A percentile compares a stretch with the other conserved stretches of the same genome.
Conservation (phyloP, 306 rosid species). For the Heteromeles arbutifolia region DNA sequence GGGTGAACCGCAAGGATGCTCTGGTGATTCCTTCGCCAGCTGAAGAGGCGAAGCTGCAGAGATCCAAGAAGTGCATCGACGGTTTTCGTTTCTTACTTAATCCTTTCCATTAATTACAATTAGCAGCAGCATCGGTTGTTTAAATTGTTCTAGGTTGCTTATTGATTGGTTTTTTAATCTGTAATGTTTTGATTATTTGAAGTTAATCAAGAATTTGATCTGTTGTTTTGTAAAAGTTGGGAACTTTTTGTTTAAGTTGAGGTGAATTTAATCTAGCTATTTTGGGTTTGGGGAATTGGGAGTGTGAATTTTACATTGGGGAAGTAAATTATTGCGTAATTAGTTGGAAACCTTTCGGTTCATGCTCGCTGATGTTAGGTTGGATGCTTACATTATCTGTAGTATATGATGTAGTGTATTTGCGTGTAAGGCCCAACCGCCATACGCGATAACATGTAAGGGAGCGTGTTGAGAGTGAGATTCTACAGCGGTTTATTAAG, state of each 20-base stretch:
- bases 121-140: not conserved
- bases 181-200: not conserved
- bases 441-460: too few relatives aligned
- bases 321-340: too few relatives aligned
- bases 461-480: too few relatives aligned
- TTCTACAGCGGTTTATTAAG: too few relatives aligned
- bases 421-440: too few relatives aligned
- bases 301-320: too few relatives aligned
- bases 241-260: not conserved
- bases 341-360: too few relatives aligned
- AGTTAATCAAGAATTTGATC: not conserved
- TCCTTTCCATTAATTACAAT: too few relatives aligned
- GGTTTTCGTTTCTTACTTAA: constrained; percentile 15
- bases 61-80: constrained; percentile 47
- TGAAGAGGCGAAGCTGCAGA: constrained; percentile 47
- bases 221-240: not conserved
- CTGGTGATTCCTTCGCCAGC: constrained; percentile 62
- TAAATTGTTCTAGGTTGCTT: not conserved
- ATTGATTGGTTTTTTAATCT: not conserved
- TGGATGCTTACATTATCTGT: too few relatives aligned
- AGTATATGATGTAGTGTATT: too few relatives aligned
- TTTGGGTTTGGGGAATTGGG: too few relatives aligned
- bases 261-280: not conserved
- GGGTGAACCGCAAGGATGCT: constrained; percentile 27
- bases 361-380: too few relatives aligned